Evolutionary conservation across 176 grass and related monocot species (phyloP), one percentile per base, ranked within the genome.

Genomic region (Avena sativa): DNA sequence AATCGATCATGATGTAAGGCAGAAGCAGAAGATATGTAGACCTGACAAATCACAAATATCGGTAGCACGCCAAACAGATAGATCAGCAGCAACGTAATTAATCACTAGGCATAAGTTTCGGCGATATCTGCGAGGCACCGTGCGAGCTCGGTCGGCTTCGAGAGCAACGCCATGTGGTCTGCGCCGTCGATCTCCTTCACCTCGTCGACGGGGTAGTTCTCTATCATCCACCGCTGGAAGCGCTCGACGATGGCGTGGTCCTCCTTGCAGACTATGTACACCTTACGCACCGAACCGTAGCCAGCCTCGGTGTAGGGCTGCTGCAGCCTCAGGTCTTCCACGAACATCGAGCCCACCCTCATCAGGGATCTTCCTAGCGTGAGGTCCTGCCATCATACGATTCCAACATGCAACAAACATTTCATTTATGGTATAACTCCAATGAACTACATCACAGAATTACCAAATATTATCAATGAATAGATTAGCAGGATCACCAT

Each of bases 91-190:
- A 28, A 12, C 2, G 8, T 9, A 5, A 60, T 5, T 9, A 4
- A 60, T 5, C 5, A 74, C 10, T 3, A 17, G 2, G 26, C 80
- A 19, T 91, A 86, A 12, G 60, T 69, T 2, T 79, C 36, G 12
- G 59, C 71, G 79, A 98, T 83, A 2, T 91, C 90, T 0, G 3
- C 25, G 71, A 98, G 75, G 66, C 75, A 87, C 5, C 15, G 8
- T 15, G 6, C 71, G 0, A 95, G 90, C 17, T 95, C 78, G 3
- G 71, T 2, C 0, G 96, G 96, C 1, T 28, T 57, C 1, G 93
- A 98, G 23, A 98, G 40, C 92, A 94, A 90, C 2, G 86, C 57
- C 90, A 88, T 64, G 43, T 98, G 96, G 65, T 98, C 96, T 0
- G 92, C 80, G 6, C 28, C 70, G 47, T 86, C 78, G 4, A 91